phyloP scores from a whole-genome alignment of 345 rosid genomes.

The Citrus glauca region DNA sequence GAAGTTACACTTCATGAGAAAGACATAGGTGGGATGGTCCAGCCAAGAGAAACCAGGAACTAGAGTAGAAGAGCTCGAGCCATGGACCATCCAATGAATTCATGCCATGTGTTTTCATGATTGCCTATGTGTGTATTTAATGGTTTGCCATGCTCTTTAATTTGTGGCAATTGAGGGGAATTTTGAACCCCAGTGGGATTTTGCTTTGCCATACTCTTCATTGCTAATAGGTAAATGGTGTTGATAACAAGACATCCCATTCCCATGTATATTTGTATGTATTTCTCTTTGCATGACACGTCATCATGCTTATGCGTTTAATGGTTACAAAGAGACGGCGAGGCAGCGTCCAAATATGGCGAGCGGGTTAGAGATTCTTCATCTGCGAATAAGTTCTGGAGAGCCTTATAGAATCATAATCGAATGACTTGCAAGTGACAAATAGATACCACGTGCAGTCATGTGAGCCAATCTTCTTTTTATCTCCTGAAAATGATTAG shows the following conservation, averaged over 20 bases:
- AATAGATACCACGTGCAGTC: background rate
- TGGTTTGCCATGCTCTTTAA: too few relatives aligned
- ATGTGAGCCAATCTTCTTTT: background rate
- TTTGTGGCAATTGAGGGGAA: too few relatives aligned
- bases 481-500: background rate
- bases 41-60: too few relatives aligned
- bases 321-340: background rate
- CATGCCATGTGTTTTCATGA: background rate
- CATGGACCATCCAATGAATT: background rate
- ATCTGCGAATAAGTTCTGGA: background rate
- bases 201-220: too few relatives aligned
- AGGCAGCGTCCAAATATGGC: background rate
- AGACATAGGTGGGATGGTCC: background rate
- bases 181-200: too few relatives aligned
- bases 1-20: slow-evolving; percentile 14
- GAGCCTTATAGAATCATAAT: background rate
- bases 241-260: too few relatives aligned
- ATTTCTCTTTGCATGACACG: background rate
- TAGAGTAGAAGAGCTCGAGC: too few relatives aligned
- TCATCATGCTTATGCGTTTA: background rate
- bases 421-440: background rate
- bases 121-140: too few relatives aligned
- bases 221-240: too few relatives aligned
- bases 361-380: background rate
- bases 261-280: too few relatives aligned